Base-by-base conservation (phyloP, 306 rosid species). In the Sesbania bispinosa region DNA sequence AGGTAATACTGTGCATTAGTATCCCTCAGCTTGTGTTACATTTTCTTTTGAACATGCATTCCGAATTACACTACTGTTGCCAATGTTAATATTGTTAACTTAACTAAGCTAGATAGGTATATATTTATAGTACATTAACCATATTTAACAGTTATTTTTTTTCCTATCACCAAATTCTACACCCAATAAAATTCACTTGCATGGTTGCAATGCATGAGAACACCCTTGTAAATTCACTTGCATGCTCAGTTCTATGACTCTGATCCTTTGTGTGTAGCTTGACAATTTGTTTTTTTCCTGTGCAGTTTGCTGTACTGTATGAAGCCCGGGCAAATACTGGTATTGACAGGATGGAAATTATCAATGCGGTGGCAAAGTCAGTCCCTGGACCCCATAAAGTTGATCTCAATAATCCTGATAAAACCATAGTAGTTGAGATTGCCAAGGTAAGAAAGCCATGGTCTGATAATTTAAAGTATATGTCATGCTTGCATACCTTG, bases 291-390 rank as follows among this genome's bases (percentile, higher is more conserved):
- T 33, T 30, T 15, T 29, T 46, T 20, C 52, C 4, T 59, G 58
- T 75, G 79, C 89, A 94, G 99, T 94, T 91, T 85, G 96, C 97
- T 5, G 99, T 91, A 36, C 55, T 89, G 64, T 94, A 91, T 79
- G 97, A 87, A 78, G 96, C 99, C 66, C 96, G 99, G 47, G 90
- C 97, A 70, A 94, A 91, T 79, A 83, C 87, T 29, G 99, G 99
- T 11, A 69, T 91, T 79, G 96, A 94, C 83, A 80, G 95, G 81
- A 87, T 86, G 94, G 89, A 92, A 75, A 94, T 91, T 46, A 94
- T 94, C 6, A 74, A 91, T 63, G 86, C 92, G 7, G 96, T 91
- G 51, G 99, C 99, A 18, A 89, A 89, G 77, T 82, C 96, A 4
- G 78, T 94, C 82, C 99, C 96, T 75, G 86, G 36, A 57, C 97